Base-by-base conservation (phyloP, 257 asterid genomes). In the Hygrophila difformis region DNA sequence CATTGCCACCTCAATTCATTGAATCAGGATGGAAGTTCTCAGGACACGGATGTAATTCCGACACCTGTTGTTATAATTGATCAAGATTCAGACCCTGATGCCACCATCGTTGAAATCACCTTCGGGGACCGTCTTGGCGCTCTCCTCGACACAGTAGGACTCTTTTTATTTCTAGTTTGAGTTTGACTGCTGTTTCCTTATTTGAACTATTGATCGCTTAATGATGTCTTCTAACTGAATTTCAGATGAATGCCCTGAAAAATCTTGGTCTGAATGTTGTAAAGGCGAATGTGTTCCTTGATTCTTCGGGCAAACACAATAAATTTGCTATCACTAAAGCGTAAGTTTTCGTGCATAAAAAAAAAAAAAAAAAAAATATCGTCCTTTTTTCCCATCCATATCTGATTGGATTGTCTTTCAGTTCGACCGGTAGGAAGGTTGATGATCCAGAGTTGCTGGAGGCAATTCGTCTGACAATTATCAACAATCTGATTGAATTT, bases 71-170 rank as follows among this genome's bases (percentile, higher is more conserved):
- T 88, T 44, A 73, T 77, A 39, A 79, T 88, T 20, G 97, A 88
- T 78, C 94, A 81, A 59, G 97, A 84, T 64, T 75, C 94, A 3
- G 95, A 84, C 41, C 78, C 89, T 0, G 85, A 88, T 73, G 87
- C 96, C 15, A 88, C 97, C 41, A 44, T 88, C 31, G 97, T 88
- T 24, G 97, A 88, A 56, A 60, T 88, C 60, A 84, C 96, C 43
- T 88, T 88, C 40, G 97, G 97, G 51, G 94, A 88, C 66, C 96
- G 97, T 28, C 94, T 88, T 7, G 97, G 97, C 56, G 81, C 93
- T 60, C 96, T 88, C 46, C 74, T 88, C 23, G 97, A 88, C 72
- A 88, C 97, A 0, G 97, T 88, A 73, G 26, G 70, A 36, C 13
- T 6, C 18, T 4, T 37, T 44, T 49, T 48, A 29, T 48, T 56